Evolutionary conservation across 768 basidiomycete species (phyloP), one percentile per base, ranked within the genome.

Genomic region (Tubosaeta brunneosetosa): DNA sequence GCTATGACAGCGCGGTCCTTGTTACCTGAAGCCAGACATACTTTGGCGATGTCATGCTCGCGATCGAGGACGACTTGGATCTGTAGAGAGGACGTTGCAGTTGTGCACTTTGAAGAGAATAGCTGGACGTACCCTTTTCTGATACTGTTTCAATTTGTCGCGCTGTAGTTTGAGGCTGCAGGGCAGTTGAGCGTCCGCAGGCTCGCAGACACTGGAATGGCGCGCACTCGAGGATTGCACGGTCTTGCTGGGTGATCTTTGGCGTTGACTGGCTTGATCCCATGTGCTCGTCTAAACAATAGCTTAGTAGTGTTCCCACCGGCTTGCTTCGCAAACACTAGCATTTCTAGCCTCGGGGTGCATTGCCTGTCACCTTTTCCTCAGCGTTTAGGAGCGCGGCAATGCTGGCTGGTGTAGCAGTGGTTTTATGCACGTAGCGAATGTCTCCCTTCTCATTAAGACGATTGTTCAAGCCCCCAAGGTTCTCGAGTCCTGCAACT

Each of bases 101-200:
- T 47, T 22, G 41, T 42, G 37, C 34, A 29, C 10, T 38, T 19
- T 37, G 43, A 14, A 25, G 52, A 19, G 46, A 27, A 38, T 29
- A 19, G 32, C 25, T 22, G 16, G 41, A 43, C 77, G 27, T 52
- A 91, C 95, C 80, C 87, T 87, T 76, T 85, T 91, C 80, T 95
- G 97, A 65, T 98, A 99, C 67, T 94, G 91, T 67, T 82, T 88
- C 55, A 99, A 73, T 69, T 94, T 97, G 73, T 99, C 97, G 32
- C 97, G 80, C 69, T 99, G 97, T 43, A 97, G 70, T 72, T 99
- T 98, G 59, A 99, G 80, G 66, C 95, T 97, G 68, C 29, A 65
- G 47, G 49, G 16, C 26, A 16, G 55, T 55, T 61, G 58, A 61
- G 47, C 49, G 26, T 67, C 49, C 58, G 54, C 55, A 55, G 44